A percentile compares a stretch with the other conserved stretches of the same genome.
Evolutionary conservation across 2,329 filamentous ascomycete species (phyloP).

Genomic region (Hortaea sp.): DNA sequence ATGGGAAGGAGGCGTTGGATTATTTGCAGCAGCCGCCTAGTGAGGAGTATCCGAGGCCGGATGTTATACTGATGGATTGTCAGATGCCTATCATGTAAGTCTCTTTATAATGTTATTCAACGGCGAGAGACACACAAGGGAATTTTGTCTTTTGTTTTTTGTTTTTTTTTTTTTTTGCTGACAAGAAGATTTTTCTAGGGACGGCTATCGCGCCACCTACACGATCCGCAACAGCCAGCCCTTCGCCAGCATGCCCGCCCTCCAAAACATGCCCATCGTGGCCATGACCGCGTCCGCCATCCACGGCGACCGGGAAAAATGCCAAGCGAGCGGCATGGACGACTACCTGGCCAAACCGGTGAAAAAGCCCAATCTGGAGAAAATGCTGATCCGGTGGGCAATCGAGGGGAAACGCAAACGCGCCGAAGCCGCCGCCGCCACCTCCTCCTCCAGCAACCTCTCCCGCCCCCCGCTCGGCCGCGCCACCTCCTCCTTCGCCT

Average conservation of each 20-base stretch:
- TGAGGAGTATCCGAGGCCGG: constrained; percentile 45
- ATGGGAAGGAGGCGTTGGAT: constrained; percentile 67
- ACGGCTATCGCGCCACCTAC: constrained; percentile 69
- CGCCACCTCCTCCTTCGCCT: constrained; percentile 13
- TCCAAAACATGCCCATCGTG: constrained; percentile 59
- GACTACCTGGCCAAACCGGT: constrained; percentile 65
- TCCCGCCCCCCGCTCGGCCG: constrained; percentile 9
- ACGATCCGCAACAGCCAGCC: constrained; percentile 58
- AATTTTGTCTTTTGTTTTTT: too few species aligned
- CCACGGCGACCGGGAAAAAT: constrained; percentile 66
- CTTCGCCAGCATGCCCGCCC: constrained; percentile 47
- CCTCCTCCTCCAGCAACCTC: constrained; percentile 7
- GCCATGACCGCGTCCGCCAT: constrained; percentile 77
- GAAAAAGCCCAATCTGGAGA: constrained; percentile 56
- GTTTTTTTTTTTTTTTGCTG: too few species aligned
- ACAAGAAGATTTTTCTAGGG: constrained; percentile 22
- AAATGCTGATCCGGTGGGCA: constrained; percentile 62
- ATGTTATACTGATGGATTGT: constrained; percentile 47
- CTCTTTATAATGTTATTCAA: not conserved
- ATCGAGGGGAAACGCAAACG: constrained; percentile 31
- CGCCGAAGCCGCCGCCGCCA: constrained; percentile 6
- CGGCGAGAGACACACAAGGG: not conserved
- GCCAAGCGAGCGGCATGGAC: constrained; percentile 64
- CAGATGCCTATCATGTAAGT: constrained; percentile 38
- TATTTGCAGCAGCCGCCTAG: constrained; percentile 44